Conservation (phyloP, 1,284 basidiomycete genomes). For the Veloporphyrellus conicus region DNA sequence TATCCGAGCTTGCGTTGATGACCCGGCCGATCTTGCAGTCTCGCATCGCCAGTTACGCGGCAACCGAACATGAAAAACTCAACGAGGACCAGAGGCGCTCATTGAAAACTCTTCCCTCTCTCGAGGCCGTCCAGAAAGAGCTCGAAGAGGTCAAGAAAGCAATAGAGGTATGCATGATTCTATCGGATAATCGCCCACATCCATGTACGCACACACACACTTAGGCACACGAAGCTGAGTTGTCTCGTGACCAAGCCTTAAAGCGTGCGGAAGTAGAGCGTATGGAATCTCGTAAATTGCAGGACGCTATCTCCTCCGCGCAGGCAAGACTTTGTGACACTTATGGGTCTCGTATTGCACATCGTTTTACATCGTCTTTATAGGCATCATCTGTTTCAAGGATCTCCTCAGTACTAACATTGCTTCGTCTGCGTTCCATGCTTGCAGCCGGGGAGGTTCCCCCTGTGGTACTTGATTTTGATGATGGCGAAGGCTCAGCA, state of each 20-base stretch:
- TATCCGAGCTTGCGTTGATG: constrained; percentile 8
- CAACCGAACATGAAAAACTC: constrained; percentile 62
- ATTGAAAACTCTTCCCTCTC: constrained; percentile 62
- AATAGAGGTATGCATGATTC: constrained; percentile 64
- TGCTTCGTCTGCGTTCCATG: constrained; percentile 63
- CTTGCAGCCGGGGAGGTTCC: constrained; percentile 47
- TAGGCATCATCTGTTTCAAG: constrained; percentile 29
- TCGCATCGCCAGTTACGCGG: constrained; percentile 66
- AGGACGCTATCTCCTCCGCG: constrained; percentile 53
- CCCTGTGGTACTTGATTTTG: constrained; percentile 42
- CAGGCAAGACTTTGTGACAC: constrained; percentile 43
- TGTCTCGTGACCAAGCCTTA: constrained; percentile 49
- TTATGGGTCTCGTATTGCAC: not conserved
- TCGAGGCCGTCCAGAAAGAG: constrained; percentile 77
- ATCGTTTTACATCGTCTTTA: not conserved
- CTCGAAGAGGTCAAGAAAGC: constrained; percentile 76
- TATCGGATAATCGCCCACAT: not conserved
- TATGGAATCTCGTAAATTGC: constrained; percentile 49
- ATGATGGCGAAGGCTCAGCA: constrained; percentile 50
- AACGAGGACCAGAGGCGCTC: constrained; percentile 80
- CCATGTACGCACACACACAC: not conserved
- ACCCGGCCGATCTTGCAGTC: constrained; percentile 41
- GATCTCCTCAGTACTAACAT: constrained; percentile 53
- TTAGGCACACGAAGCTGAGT: constrained; percentile 62
- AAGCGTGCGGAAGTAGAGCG: constrained; percentile 54